Conservation (phyloP, 164 flowering plant genomes). For the Buxus sempervirens region DNA sequence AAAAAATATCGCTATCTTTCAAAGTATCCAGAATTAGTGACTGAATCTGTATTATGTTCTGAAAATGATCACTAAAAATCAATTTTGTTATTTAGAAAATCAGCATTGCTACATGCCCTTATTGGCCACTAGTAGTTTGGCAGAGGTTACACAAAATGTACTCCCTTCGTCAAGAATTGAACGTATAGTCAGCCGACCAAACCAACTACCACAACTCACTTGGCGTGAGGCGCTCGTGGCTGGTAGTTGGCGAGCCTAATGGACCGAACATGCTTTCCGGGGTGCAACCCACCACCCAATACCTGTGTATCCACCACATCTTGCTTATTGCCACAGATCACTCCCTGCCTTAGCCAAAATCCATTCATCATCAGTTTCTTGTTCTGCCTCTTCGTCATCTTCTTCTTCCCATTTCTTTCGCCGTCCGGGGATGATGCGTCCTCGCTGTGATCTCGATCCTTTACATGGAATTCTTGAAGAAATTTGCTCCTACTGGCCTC, state of each 20-base stretch:
- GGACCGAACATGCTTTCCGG: constrained; percentile 6
- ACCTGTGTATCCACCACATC: constrained; percentile 30
- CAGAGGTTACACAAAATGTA: too few relatives aligned
- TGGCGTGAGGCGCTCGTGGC: constrained; percentile 8
- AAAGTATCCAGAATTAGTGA: too few relatives aligned
- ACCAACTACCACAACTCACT: neutral
- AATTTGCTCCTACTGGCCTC: constrained; percentile 14
- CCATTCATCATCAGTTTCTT: constrained; percentile 10
- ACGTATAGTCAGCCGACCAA: too few relatives aligned
- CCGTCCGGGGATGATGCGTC: neutral
- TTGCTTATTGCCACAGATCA: constrained; percentile 28
- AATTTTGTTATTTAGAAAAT: too few relatives aligned
- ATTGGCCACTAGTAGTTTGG: too few relatives aligned
- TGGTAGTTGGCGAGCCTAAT: neutral
- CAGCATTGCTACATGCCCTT: too few relatives aligned
- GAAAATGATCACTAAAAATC: too few relatives aligned
- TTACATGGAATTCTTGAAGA: neutral
- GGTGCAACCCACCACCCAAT: constrained; percentile 11
- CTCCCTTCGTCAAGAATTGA: too few relatives aligned
- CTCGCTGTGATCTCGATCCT: neutral
- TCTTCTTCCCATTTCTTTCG: constrained; percentile 11
- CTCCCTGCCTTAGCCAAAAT: constrained; percentile 29
- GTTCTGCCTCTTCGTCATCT: constrained; percentile 18
- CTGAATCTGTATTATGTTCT: too few relatives aligned
- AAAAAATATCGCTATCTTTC: too few relatives aligned